Base-by-base conservation (phyloP, 2,329 filamentous ascomycete genomes). In the Diplodia sapinea region DNA sequence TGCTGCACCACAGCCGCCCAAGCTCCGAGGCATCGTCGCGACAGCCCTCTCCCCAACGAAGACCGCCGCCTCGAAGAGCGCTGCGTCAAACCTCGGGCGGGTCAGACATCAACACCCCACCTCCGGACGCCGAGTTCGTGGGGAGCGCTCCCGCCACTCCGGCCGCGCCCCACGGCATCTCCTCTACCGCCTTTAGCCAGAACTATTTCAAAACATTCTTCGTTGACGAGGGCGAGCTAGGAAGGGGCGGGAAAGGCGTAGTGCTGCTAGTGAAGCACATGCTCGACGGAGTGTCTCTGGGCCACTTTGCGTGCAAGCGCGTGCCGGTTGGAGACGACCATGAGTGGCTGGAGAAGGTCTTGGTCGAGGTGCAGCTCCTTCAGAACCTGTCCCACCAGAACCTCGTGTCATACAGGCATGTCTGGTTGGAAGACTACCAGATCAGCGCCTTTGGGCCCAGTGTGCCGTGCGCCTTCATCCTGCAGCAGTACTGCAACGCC, bases 401-500 rank as follows among this genome's bases (percentile, higher is more conserved):
- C 70, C 84, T 99, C 9, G 95, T 99, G 0, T 96, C 94, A 0
- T 99, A 99, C 77, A 90, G 94, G 7, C 95, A 98, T 79, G 95
- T 97, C 38, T 99, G 95, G 95, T 85, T 99, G 17, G 94, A 99
- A 78, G 91, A 97, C 77, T 89, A 91, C 65, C 88, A 91, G 72
- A 87, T 96, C 64, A 94, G 87, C 70, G 89, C 73, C 7, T 99
- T 99, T 77, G 91, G 93, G 0, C 95, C 96, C 0, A 93, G 88
- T 66, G 93, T 99, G 0, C 93, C 93, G 12, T 98, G 94, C 74
- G 93, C 94, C 4, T 99, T 97, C 77, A 99, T 99, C 68, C 85
- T 99, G 8, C 95, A 99, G 76, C 94, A 99, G 75, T 99, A 97
- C 74, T 99, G 96, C 81, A 98, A 99, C 76, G 86, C 89, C 1